phyloP scores from a whole-genome alignment of 371 early-diverging fungal genomes.

The Lichtheimia ramosa region DNA sequence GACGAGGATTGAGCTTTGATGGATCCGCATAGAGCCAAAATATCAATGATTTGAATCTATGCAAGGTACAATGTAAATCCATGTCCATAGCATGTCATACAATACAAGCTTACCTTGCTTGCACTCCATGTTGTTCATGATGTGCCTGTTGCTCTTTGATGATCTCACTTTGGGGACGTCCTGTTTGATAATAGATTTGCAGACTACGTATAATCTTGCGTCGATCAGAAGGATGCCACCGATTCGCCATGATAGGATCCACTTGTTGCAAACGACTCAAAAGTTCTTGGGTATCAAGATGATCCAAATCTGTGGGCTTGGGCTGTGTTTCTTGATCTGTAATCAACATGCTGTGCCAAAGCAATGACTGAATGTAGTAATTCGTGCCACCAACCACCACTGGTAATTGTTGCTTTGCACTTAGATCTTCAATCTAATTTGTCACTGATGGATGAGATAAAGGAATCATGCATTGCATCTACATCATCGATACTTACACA shows the following conservation, averaged over 20 bases:
- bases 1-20: slow-evolving; percentile 63
- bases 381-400: slow-evolving; percentile 96
- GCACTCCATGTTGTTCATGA: slow-evolving; percentile 26
- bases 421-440: slow-evolving; percentile 77
- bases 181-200: slow-evolving; percentile 75
- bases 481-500: slow-evolving; percentile 42
- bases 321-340: slow-evolving; percentile 12
- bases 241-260: slow-evolving; percentile 88
- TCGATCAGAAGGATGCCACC: slow-evolving; percentile 91
- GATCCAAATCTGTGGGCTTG: slow-evolving; percentile 34
- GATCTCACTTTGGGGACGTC: slow-evolving; percentile 71
- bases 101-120: slow-evolving; percentile 22
- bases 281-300: slow-evolving; percentile 48
- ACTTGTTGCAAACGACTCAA: slow-evolving; percentile 62
- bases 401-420: slow-evolving; percentile 67
- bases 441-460: not conserved
- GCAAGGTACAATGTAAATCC: too few relatives aligned
- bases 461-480: not conserved
- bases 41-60: slow-evolving; percentile 56
- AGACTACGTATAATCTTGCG: slow-evolving; percentile 86
- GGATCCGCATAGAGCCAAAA: slow-evolving; percentile 89
- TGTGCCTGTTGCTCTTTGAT: slow-evolving; percentile 63
- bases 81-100: too few relatives aligned
- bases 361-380: slow-evolving; percentile 89
- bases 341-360: slow-evolving; percentile 80